These are phyloP conservation scores for Dactylellina parvicollis DNA, from an alignment of 2,329 filamentous ascomycete genomes.

Conservation along the genomic window DNA sequence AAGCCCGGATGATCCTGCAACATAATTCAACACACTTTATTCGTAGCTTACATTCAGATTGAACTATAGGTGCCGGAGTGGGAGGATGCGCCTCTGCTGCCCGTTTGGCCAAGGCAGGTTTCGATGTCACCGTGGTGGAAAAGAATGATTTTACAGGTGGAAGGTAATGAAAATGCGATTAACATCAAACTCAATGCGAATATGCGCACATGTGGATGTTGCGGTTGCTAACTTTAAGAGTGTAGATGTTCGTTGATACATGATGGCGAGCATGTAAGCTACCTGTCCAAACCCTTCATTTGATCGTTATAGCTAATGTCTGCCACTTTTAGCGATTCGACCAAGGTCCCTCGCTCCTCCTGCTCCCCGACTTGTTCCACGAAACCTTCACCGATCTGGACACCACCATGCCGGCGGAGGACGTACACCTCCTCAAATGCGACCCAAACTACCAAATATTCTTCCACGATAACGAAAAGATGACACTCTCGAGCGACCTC, in stretches of 20 bases:
- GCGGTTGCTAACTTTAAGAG: conserved; percentile 59
- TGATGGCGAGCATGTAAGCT: conserved; percentile 41
- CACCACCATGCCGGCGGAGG: conserved; percentile 72
- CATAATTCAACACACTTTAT: conserved; percentile 8
- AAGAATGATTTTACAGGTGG: conserved; percentile 79
- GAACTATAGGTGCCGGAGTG: conserved; percentile 71
- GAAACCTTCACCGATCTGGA: conserved; percentile 75
- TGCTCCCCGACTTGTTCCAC: conserved; percentile 76
- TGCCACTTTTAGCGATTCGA: conserved; percentile 69
- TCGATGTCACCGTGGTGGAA: conserved; percentile 78
- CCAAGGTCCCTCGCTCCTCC: conserved; percentile 77
- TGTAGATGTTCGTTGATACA: conserved; percentile 41
- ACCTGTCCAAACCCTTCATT: not conserved
- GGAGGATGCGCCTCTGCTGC: conserved; percentile 78
- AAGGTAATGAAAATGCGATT: conserved; percentile 70
- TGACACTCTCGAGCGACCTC: conserved; percentile 74
- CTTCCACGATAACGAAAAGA: conserved; percentile 74
- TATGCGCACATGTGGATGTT: conserved; percentile 64
- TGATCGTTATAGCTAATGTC: conserved; percentile 3
- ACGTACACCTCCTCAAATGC: conserved; percentile 75
- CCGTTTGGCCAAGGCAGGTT: conserved; percentile 75
- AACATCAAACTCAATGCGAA: conserved; percentile 65
- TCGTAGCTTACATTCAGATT: not conserved
- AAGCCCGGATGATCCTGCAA: conserved; percentile 55
- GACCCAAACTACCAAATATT: conserved; percentile 80